A percentile compares a stretch with the other conserved stretches of the same genome.
These are phyloP conservation scores for Cardamine occulta DNA, from an alignment of 345 rosid species.

Conservation along the genomic window DNA sequence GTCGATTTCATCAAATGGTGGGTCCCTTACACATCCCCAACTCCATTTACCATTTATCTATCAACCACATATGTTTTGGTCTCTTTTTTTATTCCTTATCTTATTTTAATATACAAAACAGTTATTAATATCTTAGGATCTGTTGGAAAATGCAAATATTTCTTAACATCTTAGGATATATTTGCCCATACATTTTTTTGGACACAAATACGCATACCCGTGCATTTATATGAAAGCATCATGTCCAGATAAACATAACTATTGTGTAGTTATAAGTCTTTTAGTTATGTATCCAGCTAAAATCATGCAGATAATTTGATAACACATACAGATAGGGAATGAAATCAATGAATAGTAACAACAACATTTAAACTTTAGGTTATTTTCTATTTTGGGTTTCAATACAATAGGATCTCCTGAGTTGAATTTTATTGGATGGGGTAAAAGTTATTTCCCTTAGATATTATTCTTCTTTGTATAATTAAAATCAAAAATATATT, in stretches of 20 bases:
- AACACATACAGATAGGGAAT: not conserved
- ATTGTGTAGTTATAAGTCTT: not conserved
- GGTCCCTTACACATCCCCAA: constrained; percentile 33
- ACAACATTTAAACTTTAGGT: not conserved
- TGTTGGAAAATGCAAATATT: not conserved
- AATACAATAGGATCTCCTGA: not conserved
- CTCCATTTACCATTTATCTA: constrained; percentile 29
- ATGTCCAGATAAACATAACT: constrained; percentile 9
- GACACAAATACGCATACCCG: constrained; percentile 17
- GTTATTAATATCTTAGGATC: constrained; percentile 8
- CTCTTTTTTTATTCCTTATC: not conserved
- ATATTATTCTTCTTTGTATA: not conserved
- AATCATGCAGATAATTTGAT: not conserved
- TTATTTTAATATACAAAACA: not conserved
- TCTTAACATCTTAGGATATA: constrained; percentile 1
- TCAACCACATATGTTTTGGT: constrained; percentile 21
- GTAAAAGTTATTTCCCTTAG: not conserved
- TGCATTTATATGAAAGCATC: constrained; percentile 12
- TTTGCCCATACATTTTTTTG: constrained; percentile 8
- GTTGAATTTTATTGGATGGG: not conserved
- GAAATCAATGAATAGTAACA: not conserved
- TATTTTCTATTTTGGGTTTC: not conserved
- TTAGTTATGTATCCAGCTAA: not conserved
- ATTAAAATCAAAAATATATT: not conserved
- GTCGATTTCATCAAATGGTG: constrained; percentile 35